These are phyloP conservation scores for Trifolium subterraneum DNA, from an alignment of 306 rosid genomes.

Conservation along the genomic window DNA sequence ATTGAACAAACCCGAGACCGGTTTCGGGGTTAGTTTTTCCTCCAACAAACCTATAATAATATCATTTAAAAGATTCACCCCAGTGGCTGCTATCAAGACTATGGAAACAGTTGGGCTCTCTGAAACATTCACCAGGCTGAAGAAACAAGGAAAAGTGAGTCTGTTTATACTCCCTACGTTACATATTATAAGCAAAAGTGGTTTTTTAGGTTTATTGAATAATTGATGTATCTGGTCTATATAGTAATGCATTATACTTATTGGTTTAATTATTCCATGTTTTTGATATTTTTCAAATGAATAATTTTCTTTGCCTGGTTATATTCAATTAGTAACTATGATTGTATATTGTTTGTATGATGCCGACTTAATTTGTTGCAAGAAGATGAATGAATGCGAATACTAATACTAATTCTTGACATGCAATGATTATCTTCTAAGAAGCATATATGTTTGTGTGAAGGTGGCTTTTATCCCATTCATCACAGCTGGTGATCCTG, in stretches of 20 bases:
- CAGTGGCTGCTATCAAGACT: conserved; percentile 70
- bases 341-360: not conserved
- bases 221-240: no score
- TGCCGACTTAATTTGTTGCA: not conserved
- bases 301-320: conserved; percentile 9
- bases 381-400: not conserved
- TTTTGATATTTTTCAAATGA: no score
- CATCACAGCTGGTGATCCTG: conserved; percentile 97
- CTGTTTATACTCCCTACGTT: not conserved
- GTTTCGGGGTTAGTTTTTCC: conserved; percentile 42
- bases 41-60: conserved; percentile 34
- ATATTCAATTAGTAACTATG: not conserved
- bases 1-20: conserved; percentile 52
- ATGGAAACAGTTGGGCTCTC: conserved; percentile 68
- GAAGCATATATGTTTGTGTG: conserved; percentile 38
- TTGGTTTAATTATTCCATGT: not conserved
- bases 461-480: conserved; percentile 91
- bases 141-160: conserved; percentile 69
- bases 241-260: not conserved
- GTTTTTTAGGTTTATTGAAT: no score
- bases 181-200: no score
- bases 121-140: conserved; percentile 74
- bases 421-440: conserved; percentile 36
- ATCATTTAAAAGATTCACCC: conserved; percentile 51
- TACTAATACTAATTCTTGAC: not conserved